Conservation (phyloP, 176 grass and related monocot species). For the Secale cereale region DNA sequence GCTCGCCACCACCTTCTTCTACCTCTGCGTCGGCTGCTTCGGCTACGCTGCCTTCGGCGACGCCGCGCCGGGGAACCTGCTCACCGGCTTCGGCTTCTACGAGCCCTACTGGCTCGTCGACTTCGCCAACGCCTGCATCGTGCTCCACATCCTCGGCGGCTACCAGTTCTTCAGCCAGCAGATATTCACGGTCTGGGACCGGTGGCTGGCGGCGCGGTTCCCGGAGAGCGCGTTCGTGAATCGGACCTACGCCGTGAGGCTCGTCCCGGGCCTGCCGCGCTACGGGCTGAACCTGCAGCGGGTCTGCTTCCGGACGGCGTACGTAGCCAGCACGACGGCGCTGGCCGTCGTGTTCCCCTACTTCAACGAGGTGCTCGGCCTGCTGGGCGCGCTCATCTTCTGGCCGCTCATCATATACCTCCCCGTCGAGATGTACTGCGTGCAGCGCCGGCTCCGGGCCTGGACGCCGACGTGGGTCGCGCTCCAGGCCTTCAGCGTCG, state of each 20-base stretch:
- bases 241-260: slow-evolving; percentile 37
- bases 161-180: slow-evolving; percentile 68
- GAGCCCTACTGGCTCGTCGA: slow-evolving; percentile 77
- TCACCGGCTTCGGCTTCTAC: slow-evolving; percentile 79
- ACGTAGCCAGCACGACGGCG: slow-evolving; percentile 61
- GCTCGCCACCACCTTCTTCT: slow-evolving; percentile 62
- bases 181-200: slow-evolving; percentile 51
- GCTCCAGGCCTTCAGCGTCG: slow-evolving; percentile 41
- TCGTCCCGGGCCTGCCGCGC: slow-evolving; percentile 36
- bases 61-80: slow-evolving; percentile 57
- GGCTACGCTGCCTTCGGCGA: slow-evolving; percentile 71
- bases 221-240: slow-evolving; percentile 54
- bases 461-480: slow-evolving; percentile 52
- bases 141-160: slow-evolving; percentile 59
- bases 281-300: slow-evolving; percentile 53
- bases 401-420: slow-evolving; percentile 69
- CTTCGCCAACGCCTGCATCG: slow-evolving; percentile 67
- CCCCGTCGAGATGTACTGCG: slow-evolving; percentile 77
- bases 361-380: slow-evolving; percentile 84
- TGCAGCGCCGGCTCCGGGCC: slow-evolving; percentile 37
- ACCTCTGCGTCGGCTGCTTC: slow-evolving; percentile 59
- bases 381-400: slow-evolving; percentile 59
- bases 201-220: slow-evolving; percentile 22
- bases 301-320: slow-evolving; percentile 54
- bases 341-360: slow-evolving; percentile 68